A percentile compares a stretch with the other conserved stretches of the same genome.
These are phyloP conservation scores for Polychytrium aggregatum DNA, from an alignment of 192 early-diverging fungal species.

Conservation along the genomic window DNA sequence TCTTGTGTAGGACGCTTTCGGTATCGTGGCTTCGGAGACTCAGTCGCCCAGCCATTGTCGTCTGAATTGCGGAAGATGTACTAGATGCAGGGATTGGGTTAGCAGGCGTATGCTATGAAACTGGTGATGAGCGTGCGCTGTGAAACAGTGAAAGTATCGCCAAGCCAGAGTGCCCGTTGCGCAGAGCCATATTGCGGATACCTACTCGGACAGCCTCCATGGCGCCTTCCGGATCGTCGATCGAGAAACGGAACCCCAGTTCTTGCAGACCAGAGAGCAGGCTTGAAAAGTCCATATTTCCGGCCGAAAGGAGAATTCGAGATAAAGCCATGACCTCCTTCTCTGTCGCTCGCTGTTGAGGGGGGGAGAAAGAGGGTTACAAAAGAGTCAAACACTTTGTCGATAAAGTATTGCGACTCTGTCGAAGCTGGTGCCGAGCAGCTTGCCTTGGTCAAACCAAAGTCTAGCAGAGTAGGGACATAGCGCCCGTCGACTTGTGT, in stretches of 20 bases:
- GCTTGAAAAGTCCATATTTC: conserved; percentile 12
- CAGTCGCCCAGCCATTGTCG: no score
- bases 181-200: not conserved
- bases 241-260: conserved; percentile 8
- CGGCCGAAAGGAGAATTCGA: conserved; percentile 11
- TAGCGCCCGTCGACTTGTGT: conserved; percentile 1
- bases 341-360: conserved; percentile 9
- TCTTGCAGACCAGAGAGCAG: conserved; percentile 15
- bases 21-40: no score
- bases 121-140: no score
- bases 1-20: no score
- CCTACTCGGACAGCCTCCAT: conserved; percentile 16
- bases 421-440: no score
- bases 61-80: no score
- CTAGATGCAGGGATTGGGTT: no score
- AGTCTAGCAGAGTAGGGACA: conserved; percentile 15
- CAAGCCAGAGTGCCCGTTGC: conserved; percentile 1
- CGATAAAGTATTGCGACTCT: no score
- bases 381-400: no score
- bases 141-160: no score
- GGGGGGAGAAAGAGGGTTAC: no score
- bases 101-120: no score
- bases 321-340: conserved; percentile 12
- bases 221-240: conserved; percentile 9
- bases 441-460: conserved; percentile 24